Base-by-base conservation (phyloP, 1,284 basidiomycete genomes). In the Cutaneotrichosporon cavernicola region DNA sequence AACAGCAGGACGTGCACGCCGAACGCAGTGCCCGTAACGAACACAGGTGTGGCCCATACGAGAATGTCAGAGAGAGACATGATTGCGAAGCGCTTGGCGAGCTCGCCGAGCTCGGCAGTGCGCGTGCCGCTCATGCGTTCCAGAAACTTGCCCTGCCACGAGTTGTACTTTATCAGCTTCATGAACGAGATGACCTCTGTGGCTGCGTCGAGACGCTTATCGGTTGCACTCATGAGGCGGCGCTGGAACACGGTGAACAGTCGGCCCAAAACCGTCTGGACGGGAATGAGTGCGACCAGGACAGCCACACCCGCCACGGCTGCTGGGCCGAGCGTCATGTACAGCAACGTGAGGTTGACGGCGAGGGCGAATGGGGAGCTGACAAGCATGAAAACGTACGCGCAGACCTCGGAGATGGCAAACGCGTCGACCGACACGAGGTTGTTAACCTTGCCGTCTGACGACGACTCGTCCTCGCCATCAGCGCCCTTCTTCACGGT, bases 371-470 rank as follows among this genome's bases (percentile, higher is more conserved):
- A 65, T 1, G 83, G 83, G 61, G 80, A 74, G 5, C 74, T 76
- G 32, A 73, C 66, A 22, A 77, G 60, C 66, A 76, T 79, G 65
- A 73, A 77, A 40, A 71, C 66, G 69, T 82, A 82, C 0, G 77
- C 81, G 71, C 72, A 76, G 40, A 77, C 72, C 63, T 80, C 73
- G 16, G 72, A 72, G 53, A 77, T 73, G 13, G 79, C 76, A 72
- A 83, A 84, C 2, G 84, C 83, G 72, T 86, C 85, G 43, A 83
- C 82, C 2, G 82, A 81, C 51, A 86, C 83, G 40, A 86, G 74
- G 68, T 86, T 85, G 60, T 82, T 78, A 56, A 86, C 82, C 70
- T 84, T 83, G 46, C 84, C 84, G 60, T 83, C 82, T 10, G 76
- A 78, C 1, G 82, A 81, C 4, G 64, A 60, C n/a, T 74, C 73